Percentiles rank a stretch among this genome's conserved stretches.
Evolutionary conservation across 1,284 basidiomycete genomes (phyloP).

Genomic region (Sporisorium reilianum): DNA sequence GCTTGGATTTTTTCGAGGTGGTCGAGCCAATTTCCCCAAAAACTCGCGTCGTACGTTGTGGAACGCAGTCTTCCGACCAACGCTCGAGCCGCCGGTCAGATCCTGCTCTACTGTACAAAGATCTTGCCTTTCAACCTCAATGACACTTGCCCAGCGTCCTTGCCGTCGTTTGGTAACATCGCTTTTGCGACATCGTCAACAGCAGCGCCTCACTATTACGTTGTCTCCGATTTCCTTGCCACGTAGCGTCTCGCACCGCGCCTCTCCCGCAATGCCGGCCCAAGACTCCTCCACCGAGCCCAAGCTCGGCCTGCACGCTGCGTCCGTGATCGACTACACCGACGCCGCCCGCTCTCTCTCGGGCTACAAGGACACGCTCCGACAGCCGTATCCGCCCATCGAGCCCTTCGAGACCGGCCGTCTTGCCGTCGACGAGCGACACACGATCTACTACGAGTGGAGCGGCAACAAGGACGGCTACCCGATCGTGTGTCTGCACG

Average conservation of each 20-base stretch:
- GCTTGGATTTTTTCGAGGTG: neutral
- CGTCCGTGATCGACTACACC: constrained; percentile 42
- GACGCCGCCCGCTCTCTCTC: constrained; percentile 47
- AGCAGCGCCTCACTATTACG: neutral
- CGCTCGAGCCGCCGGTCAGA: constrained; percentile 18
- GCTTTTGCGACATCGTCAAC: neutral
- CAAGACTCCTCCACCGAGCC: neutral
- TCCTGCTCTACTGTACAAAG: neutral
- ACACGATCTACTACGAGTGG: constrained; percentile 62
- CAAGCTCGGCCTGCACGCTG: constrained; percentile 46
- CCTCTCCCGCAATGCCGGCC: constrained; percentile 11
- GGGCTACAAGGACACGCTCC: constrained; percentile 43
- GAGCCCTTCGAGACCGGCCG: constrained; percentile 60
- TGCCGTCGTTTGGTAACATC: neutral
- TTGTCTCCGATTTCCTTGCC: neutral
- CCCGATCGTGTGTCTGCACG: constrained; percentile 64
- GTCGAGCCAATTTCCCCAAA: constrained; percentile 23
- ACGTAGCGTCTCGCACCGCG: neutral
- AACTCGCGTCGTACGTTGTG: neutral
- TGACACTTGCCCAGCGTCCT: constrained; percentile 12
- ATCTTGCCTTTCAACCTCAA: constrained; percentile 11
- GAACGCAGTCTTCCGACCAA: constrained; percentile 26
- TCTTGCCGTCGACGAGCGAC: constrained; percentile 50
- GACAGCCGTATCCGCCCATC: constrained; percentile 55
- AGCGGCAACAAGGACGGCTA: constrained; percentile 58